phyloP scores from a whole-genome alignment of 148 eudicot species.

The Camellia granthamiana region DNA sequence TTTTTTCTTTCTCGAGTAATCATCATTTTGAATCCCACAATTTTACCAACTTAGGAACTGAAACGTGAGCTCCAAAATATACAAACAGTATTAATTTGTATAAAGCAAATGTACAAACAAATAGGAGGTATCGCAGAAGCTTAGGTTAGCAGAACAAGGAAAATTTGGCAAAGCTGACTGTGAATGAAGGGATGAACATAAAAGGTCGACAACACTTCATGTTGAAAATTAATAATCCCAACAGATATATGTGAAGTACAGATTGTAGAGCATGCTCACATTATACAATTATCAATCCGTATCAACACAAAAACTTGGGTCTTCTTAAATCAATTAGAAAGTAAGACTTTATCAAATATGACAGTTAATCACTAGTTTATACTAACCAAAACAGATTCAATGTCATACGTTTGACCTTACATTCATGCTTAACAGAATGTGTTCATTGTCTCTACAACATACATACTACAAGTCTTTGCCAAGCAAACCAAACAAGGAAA shows the following conservation, averaged over 20 bases:
- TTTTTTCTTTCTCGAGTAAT: neutral
- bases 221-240: neutral
- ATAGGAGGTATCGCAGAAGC: neutral
- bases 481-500: neutral
- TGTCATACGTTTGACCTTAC: neutral
- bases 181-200: neutral
- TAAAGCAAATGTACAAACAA: neutral
- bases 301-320: neutral
- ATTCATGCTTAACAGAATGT: neutral
- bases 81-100: neutral
- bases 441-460: neutral
- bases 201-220: neutral
- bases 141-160: neutral
- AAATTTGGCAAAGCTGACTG: constrained; percentile 6
- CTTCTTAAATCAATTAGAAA: neutral
- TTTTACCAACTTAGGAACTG: neutral
- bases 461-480: neutral
- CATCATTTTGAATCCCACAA: neutral
- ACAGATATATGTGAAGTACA: neutral
- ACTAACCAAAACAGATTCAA: neutral
- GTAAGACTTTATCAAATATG: neutral
- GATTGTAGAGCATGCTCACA: neutral
- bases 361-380: neutral
- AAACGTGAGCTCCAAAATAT: neutral
- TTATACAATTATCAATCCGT: neutral